phyloP scores from a whole-genome alignment of 805 yeast species.

The Alloascoidea hylecoeti region DNA sequence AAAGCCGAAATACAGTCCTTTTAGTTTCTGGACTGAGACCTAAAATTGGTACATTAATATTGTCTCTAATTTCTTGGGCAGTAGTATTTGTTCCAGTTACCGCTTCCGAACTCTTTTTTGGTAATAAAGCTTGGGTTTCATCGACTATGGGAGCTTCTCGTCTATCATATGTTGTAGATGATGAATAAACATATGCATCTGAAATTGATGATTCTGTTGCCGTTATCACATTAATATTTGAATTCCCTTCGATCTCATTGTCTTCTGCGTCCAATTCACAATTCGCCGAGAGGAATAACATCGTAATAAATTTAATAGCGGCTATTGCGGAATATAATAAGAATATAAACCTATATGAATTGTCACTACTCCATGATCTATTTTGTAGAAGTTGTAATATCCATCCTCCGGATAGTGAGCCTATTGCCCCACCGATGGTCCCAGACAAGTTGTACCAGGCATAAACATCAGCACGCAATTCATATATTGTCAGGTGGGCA shows the following conservation, averaged over 20 bases:
- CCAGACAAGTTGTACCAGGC: slow-evolving; percentile 63
- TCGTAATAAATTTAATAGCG: slow-evolving; percentile 29
- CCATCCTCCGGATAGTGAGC: slow-evolving; percentile 51
- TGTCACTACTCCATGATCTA: slow-evolving; percentile 17
- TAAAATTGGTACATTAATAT: no score
- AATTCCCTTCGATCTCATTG: slow-evolving; percentile 12
- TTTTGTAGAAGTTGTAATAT: slow-evolving; percentile 31
- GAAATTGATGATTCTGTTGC: not conserved
- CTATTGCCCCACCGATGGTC: slow-evolving; percentile 61
- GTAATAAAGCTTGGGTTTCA: not conserved
- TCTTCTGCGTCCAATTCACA: slow-evolving; percentile 30
- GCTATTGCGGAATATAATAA: slow-evolving; percentile 12
- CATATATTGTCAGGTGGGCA: slow-evolving; percentile 61
- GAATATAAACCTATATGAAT: slow-evolving; percentile 46
- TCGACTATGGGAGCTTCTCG: no score
- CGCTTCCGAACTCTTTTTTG: not conserved
- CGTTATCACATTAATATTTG: no score
- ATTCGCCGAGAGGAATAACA: slow-evolving; percentile 33
- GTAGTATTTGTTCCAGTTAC: not conserved
- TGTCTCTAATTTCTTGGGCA: no score
- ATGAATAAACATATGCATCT: no score
- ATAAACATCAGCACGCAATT: slow-evolving; percentile 55
- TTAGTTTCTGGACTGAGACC: slow-evolving; percentile 29
- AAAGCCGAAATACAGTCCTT: slow-evolving; percentile 25
- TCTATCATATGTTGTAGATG: no score